These are phyloP conservation scores for Neofusicoccum parvum DNA, from an alignment of 2,329 filamentous ascomycete genomes.

Conservation along the genomic window DNA sequence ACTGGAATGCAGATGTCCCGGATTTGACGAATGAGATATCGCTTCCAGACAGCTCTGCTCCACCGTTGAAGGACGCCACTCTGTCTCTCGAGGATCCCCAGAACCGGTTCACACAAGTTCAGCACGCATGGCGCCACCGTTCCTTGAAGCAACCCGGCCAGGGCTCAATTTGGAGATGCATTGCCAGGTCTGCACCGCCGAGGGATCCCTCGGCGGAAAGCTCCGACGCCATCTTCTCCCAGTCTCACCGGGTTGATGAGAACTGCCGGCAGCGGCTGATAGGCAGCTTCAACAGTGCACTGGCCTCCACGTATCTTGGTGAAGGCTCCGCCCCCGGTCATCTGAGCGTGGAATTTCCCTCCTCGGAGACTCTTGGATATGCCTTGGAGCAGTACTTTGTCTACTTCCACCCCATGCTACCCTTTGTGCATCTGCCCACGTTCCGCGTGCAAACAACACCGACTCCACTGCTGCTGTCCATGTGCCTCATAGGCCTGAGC, in stretches of 20 bases:
- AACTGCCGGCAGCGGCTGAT: not conserved
- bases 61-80: not conserved
- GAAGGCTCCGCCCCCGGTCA: not conserved
- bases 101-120: not conserved
- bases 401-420: slow-evolving; percentile 55
- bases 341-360: slow-evolving; percentile 42
- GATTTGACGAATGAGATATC: not conserved
- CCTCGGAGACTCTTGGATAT: slow-evolving; percentile 57
- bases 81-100: not conserved
- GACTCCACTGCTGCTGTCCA: slow-evolving; percentile 51
- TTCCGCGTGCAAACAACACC: slow-evolving; percentile 54
- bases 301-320: not conserved
- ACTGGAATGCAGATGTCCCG: not conserved
- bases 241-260: not conserved
- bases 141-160: not conserved
- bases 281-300: not conserved
- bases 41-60: not conserved
- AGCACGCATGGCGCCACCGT: not conserved
- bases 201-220: no score
- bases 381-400: slow-evolving; percentile 57
- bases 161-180: not conserved
- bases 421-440: slow-evolving; percentile 57
- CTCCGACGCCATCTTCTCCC: not conserved
- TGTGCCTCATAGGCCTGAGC: slow-evolving; percentile 57
- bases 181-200: not conserved